Evolutionary conservation across 2,329 filamentous ascomycete species (phyloP), one percentile per base, ranked within the genome.

Genomic region (Aspergillus latus): DNA sequence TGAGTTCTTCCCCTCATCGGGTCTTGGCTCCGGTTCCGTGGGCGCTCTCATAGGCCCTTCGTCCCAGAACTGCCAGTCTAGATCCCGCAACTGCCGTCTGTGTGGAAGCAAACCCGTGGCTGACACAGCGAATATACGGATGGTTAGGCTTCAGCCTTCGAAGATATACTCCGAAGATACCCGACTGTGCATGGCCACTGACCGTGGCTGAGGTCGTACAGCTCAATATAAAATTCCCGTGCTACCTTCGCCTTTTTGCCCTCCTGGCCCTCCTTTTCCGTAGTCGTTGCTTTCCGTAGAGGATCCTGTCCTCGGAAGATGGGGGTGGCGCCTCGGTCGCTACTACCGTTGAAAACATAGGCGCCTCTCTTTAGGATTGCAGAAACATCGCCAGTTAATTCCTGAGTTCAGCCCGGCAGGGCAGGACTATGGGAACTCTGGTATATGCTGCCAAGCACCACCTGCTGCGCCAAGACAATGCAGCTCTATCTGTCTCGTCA

Each of bases 331-430:
- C 34, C 11, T 39, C 5, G 26, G 21, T 47, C 43, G 37, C 4
- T 30, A 40, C 4, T n/a, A 21, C 7, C 21, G 11, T 40, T 21
- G 15, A 32, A 5, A n/a, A 11, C 5, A 30, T 8, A 32, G 16
- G 46, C 26, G 9, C 11, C 34, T 37, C 8, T 5, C 34, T 21
- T 21, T 51, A 43, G 37, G 28, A 62, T 58, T 61, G 62, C 63
- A 64, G 63, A 62, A 64, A 65, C 60, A 62, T 58, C 59, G 60
- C 63, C 59, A 61, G 53, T 60, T 56, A 56, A 57, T 46, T 37
- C 15, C 54, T 47, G 46, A 42, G 16, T 47, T 49, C 56, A 55
- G 52, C 44, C 53, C 49, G 47, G 53, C 26, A 53, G 36, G 46
- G 43, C 53, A 54, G 36, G 34, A 42, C 52, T 26, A 57, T 60